These are phyloP conservation scores for Colletotrichum neosansevieriae DNA, from an alignment of 2,329 filamentous ascomycete genomes.

Conservation along the genomic window DNA sequence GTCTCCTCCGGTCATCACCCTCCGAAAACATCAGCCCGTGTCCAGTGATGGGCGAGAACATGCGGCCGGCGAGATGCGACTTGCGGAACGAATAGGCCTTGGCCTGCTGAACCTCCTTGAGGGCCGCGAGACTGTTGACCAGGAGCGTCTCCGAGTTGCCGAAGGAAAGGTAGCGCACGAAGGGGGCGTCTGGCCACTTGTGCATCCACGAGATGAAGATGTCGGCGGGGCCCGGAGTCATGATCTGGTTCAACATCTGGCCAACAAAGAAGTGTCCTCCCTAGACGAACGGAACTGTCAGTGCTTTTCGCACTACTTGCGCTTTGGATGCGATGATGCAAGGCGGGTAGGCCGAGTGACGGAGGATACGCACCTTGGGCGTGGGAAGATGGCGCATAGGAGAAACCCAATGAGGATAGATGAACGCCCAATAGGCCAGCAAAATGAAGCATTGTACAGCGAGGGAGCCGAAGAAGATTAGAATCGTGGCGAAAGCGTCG, in stretches of 20 bases:
- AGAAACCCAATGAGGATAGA: constrained; percentile 50
- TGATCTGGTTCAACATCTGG: constrained; percentile 51
- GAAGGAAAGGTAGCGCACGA: constrained; percentile 54
- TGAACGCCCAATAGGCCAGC: constrained; percentile 51
- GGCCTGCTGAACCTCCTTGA: constrained; percentile 54
- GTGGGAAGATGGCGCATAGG: constrained; percentile 50
- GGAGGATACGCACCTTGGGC: constrained; percentile 50
- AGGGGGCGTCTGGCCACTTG: constrained; percentile 49
- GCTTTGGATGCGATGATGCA: too few species aligned
- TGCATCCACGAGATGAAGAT: constrained; percentile 49
- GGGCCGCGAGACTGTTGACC: constrained; percentile 51
- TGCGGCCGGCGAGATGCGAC: constrained; percentile 48
- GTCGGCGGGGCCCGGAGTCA: constrained; percentile 45
- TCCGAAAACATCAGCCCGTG: constrained; percentile 53
- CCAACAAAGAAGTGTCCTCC: constrained; percentile 55
- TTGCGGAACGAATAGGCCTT: constrained; percentile 55
- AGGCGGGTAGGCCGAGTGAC: too few species aligned
- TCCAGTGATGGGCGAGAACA: constrained; percentile 52
- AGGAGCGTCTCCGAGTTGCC: constrained; percentile 53
- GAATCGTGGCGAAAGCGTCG: neutral
- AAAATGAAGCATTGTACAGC: constrained; percentile 39
- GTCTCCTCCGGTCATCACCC: constrained; percentile 49
- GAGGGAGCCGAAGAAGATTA: neutral
- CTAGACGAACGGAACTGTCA: constrained; percentile 41
- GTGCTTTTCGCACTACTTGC: too few species aligned